Evolutionary conservation across 2,329 filamentous ascomycete species (phyloP).

Genomic region (Biscogniauxia sp.): DNA sequence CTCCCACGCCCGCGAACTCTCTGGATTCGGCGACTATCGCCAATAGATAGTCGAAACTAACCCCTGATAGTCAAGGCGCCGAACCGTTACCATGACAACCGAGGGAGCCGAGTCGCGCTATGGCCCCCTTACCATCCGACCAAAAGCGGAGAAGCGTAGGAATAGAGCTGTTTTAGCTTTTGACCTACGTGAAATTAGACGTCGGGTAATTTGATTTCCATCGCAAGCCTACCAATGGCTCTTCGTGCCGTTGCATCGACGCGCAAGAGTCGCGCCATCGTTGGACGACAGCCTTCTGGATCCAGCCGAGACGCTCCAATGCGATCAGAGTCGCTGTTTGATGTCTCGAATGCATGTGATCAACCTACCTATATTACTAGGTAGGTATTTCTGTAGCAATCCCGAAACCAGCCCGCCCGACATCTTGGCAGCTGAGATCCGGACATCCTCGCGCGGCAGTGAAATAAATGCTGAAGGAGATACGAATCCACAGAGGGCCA

Average conservation of each 20-base stretch:
- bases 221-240: neutral
- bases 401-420: neutral
- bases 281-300: neutral
- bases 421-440: neutral
- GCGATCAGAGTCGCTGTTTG: neutral
- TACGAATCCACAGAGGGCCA: neutral
- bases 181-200: neutral
- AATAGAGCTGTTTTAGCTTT: neutral
- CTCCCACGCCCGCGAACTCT: constrained; percentile 6
- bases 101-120: constrained; percentile 17
- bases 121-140: constrained; percentile 12
- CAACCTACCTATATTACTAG: neutral
- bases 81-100: constrained; percentile 27
- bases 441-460: neutral
- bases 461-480: neutral
- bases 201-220: neutral
- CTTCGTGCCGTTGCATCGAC: neutral
- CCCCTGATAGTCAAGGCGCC: constrained; percentile 25
- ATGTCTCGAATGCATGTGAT: neutral
- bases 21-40: constrained; percentile 10
- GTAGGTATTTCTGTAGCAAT: neutral
- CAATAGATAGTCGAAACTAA: constrained; percentile 10
- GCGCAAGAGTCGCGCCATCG: neutral
- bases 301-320: neutral
- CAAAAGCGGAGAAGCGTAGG: constrained; percentile 21